Evolutionary conservation across 768 basidiomycete genomes (phyloP).

Genomic region (Brasilioporus rufonigricans): DNA sequence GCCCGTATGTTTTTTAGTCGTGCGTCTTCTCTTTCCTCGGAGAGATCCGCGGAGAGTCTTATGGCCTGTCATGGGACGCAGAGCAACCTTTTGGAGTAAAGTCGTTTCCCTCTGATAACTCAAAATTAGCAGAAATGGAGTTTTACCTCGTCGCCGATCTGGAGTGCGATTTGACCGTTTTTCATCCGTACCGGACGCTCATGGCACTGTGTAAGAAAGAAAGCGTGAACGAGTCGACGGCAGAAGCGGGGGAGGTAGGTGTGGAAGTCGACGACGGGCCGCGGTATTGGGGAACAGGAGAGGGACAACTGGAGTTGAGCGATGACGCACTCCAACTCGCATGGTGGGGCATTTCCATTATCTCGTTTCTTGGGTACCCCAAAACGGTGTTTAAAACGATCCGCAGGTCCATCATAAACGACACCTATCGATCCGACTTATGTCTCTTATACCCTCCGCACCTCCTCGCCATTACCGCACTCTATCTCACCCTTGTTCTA

Average conservation of each 20-base stretch:
- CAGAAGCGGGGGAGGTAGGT: slow-evolving; percentile 57
- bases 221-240: slow-evolving; percentile 39
- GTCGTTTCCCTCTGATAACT: slow-evolving; percentile 82
- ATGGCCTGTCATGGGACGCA: slow-evolving; percentile 17
- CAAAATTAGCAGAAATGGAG: slow-evolving; percentile 97
- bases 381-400: not conserved
- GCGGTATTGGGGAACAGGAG: slow-evolving; percentile 77
- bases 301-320: slow-evolving; percentile 75
- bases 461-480: slow-evolving; percentile 86
- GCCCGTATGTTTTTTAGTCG: slow-evolving; percentile 74
- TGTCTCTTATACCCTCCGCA: slow-evolving; percentile 96
- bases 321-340: slow-evolving; percentile 81
- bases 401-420: slow-evolving; percentile 93
- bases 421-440: slow-evolving; percentile 90
- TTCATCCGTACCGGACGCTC: slow-evolving; percentile 93
- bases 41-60: not conserved
- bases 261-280: slow-evolving; percentile 53
- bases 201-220: slow-evolving; percentile 68
- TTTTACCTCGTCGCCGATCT: slow-evolving; percentile 97
- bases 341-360: slow-evolving; percentile 53
- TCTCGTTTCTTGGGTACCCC: not conserved
- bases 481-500: slow-evolving; percentile 84
- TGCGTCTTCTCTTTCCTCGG: slow-evolving; percentile 33
- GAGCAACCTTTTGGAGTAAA: slow-evolving; percentile 71
- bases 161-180: slow-evolving; percentile 90